Percentiles rank a stretch among this genome's conserved stretches.
phyloP scores from a whole-genome alignment of 1,284 basidiomycete species.

The Leccinum fuscescens region DNA sequence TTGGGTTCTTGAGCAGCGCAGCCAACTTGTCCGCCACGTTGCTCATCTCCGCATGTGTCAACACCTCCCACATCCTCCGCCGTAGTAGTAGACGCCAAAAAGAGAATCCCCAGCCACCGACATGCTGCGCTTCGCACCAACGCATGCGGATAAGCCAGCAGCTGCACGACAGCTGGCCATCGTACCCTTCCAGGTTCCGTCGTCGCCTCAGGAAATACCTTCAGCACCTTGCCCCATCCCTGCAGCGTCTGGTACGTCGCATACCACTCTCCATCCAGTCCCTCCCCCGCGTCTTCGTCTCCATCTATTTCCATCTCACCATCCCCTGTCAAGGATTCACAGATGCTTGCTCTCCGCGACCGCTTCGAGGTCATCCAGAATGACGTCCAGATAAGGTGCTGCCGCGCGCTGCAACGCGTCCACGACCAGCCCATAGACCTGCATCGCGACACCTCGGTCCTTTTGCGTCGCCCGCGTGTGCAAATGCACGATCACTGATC shows the following conservation, averaged over 20 bases:
- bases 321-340: slow-evolving; percentile 31
- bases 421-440: slow-evolving; percentile 79
- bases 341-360: slow-evolving; percentile 47
- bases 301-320: slow-evolving; percentile 43
- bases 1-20: too few species aligned
- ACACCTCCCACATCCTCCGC: too few species aligned
- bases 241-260: too few species aligned
- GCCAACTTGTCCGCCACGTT: too few species aligned
- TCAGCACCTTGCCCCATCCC: too few species aligned
- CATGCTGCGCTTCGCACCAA: too few species aligned
- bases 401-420: slow-evolving; percentile 55
- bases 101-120: too few species aligned
- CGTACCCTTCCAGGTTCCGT: slow-evolving; percentile 38
- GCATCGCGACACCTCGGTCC: slow-evolving; percentile 66
- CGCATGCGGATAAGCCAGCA: slow-evolving; percentile 42
- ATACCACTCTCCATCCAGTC: slow-evolving; percentile 38
- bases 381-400: slow-evolving; percentile 45
- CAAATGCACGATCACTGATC: slow-evolving; percentile 62
- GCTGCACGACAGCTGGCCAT: slow-evolving; percentile 65
- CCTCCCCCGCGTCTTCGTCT: slow-evolving; percentile 34
- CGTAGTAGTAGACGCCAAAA: too few species aligned
- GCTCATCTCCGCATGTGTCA: too few species aligned
- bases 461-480: slow-evolving; percentile 79
- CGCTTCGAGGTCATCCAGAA: slow-evolving; percentile 60
- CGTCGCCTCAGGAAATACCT: slow-evolving; percentile 51